Evolutionary conservation across 169 alveolate species (phyloP), one percentile per base, ranked within the genome.

Genomic region (Sarcocystis neurona): DNA sequence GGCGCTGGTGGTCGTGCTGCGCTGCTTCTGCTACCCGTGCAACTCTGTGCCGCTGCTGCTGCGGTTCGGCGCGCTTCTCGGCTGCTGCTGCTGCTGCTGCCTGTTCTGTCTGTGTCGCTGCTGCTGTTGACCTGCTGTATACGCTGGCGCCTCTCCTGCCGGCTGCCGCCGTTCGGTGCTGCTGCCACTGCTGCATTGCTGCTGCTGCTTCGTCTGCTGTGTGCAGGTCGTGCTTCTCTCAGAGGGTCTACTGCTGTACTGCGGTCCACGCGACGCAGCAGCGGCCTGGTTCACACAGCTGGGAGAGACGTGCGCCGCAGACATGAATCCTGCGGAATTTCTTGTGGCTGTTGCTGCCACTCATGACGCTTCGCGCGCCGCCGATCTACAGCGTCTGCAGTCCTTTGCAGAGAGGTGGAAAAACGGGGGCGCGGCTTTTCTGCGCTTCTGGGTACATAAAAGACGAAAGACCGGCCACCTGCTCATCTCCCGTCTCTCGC

Each of bases 231-330:
- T 91, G 34, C 90, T 91, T 12, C 27, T 91, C 23, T 82, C 92
- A 6, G 93, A 86, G 80, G 93, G 93, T 44, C 86, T 89, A 3
- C 72, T 91, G 0, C 43, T 91, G 30, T 91, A 86, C 85, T 91
- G 50, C 56, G 93, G 93, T 32, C 88, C 41, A 23, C 91, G 87
- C 50, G 66, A 72, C 27, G 93, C 89, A 32, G 75, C 87, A 41
- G 47, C 86, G 18, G 32, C 92, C 44, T 86, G 87, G 84, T 89
- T 91, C 58, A 78, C 58, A 41, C 82, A 53, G 56, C 70, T 72
- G 84, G 93, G 93, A 68, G 34, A 60, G 37, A 34, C 78, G 30
- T 82, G 88, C 30, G 84, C 43, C 32, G 44, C 74, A n/a, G 85
- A 90, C 68, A 56, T 56, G 44, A 90, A 90, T 77, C 89, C 90